Evolutionary conservation across 768 basidiomycete species (phyloP), one percentile per base, ranked within the genome.

Genomic region (Termitomyces heimii): DNA sequence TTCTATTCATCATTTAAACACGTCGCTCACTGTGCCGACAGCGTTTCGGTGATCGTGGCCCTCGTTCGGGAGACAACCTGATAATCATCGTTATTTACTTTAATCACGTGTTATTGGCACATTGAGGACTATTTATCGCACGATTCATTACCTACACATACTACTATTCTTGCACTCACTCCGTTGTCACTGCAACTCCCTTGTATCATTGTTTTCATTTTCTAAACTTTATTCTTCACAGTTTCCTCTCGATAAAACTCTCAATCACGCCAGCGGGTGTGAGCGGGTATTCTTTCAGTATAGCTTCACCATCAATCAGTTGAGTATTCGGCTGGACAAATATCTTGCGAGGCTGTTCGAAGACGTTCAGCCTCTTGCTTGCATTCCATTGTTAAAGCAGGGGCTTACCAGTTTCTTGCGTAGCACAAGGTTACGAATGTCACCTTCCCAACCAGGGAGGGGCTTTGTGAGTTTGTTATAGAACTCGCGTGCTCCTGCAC

Each of bases 321-420:
- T 85, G 73, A 14, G 91, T 91, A 65, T 88, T 93, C 3, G 90
- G 88, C 69, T 92, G 92, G 3, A 91, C 85, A 70, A 94, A 88
- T 18, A 92, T 79, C 70, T 92, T 94, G 57, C 92, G 83, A 18
- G 92, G 88, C 86, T 93, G 62, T 54, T 58, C n/a, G 28, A n/a
- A 49, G 28, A 10, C 12, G n/a, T 26, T 28, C 5, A 9, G 31
- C 18, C 13, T 47, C 24, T 42, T 31, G 42, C 31, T 40, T 18
- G 44, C 39, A 43, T 53, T 56, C 22, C 57, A 42, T 14, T 35
- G 24, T 53, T 39, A 43, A 34, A 34, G 29, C 35, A 51, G 37
- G 9, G 16, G 73, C 83, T 13, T 61, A 88, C 90, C 75, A 79
- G 77, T 73, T 91, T 92, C 79, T 92, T 92, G 65, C 72, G 80